These are phyloP conservation scores for Leucosporidium scottii DNA, from an alignment of 768 basidiomycete species.

Conservation along the genomic window DNA sequence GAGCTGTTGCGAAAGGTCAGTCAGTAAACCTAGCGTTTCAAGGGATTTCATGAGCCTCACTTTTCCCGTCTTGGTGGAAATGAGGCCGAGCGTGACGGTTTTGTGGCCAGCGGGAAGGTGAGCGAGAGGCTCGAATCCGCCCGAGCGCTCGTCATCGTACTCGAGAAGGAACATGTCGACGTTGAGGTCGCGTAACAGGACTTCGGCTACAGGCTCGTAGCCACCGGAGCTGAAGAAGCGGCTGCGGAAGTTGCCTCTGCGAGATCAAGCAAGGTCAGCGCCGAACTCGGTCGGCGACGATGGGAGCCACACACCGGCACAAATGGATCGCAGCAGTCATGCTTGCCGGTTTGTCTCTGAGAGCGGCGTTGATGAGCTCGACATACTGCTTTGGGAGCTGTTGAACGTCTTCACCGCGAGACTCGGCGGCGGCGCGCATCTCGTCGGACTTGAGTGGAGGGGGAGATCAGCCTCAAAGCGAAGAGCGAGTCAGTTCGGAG, in stretches of 20 bases:
- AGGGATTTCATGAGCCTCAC: too few species aligned
- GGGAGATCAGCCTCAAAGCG: not conserved
- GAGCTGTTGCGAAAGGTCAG: conserved; percentile 9
- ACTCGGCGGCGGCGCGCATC: conserved; percentile 29
- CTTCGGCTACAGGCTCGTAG: conserved; percentile 30
- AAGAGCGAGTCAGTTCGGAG: not conserved
- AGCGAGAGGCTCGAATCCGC: conserved; percentile 33
- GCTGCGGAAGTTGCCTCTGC: conserved; percentile 29
- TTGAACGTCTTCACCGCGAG: conserved; percentile 32
- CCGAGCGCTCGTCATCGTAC: conserved; percentile 29
- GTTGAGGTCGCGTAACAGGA: conserved; percentile 30
- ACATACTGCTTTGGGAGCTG: conserved; percentile 32
- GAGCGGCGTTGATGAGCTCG: conserved; percentile 29
- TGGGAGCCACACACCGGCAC: conserved; percentile 8
- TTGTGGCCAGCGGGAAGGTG: conserved; percentile 32
- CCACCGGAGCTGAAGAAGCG: conserved; percentile 17
- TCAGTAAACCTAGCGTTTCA: too few species aligned
- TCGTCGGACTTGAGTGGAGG: conserved; percentile 2
- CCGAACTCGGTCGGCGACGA: not conserved
- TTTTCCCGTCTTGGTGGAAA: conserved; percentile 34
- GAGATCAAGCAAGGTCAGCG: not conserved
- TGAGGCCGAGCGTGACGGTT: conserved; percentile 34
- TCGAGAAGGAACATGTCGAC: conserved; percentile 34
- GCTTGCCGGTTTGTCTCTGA: conserved; percentile 24
- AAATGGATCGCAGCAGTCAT: conserved; percentile 31